Base-by-base conservation (phyloP, 345 rosid species). In the Heritiera fomes region DNA sequence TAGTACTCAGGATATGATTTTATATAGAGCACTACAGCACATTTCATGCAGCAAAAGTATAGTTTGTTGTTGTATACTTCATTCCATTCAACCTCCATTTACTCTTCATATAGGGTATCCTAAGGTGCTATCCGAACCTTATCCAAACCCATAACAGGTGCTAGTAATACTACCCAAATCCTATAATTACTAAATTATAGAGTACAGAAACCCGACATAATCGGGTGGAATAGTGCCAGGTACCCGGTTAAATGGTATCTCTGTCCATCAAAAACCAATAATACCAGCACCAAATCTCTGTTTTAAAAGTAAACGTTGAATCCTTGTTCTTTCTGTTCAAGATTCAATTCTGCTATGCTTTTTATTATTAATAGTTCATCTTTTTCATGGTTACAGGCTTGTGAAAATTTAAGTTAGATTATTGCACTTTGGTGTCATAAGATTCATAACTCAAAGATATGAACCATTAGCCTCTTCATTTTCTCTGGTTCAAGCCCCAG, bases 401-500 rank as follows among this genome's bases (percentile, higher is more conserved):
- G 32, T 23, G 38, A 6, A 62, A 62, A 28, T 62, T 12, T 30
- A 62, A 62, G 66, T 62, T 62, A 30, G 7, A 62, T 62, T 62
- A 30, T 30, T 62, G 30, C 65, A 23, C 1, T 28, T 61, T 28
- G 40, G 15, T 61, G 38, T 28, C 65, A 61, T 23, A 61, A 8
- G 40, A 12, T 6, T 63, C 67, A 63, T 34, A 71, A 72, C n/a
- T 78, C 75, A 50, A 62, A 77, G 4, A 70, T 56, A 32, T 75
- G 65, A 81, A 40, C 30, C 75, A 75, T 81, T 73, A 71, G 60
- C 41, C 43, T 81, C 11, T 75, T 47, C 80, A 75, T 78, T 49
- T 64, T 78, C 59, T 84, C 80, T 64, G 63, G 50, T 63, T 80
- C 79, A 73, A 77, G 83, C 7, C 74, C 75, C 38, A 80, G 30